phyloP scores from a whole-genome alignment of 2,329 filamentous ascomycete genomes.

The Graphiopsis chlorocephala region DNA sequence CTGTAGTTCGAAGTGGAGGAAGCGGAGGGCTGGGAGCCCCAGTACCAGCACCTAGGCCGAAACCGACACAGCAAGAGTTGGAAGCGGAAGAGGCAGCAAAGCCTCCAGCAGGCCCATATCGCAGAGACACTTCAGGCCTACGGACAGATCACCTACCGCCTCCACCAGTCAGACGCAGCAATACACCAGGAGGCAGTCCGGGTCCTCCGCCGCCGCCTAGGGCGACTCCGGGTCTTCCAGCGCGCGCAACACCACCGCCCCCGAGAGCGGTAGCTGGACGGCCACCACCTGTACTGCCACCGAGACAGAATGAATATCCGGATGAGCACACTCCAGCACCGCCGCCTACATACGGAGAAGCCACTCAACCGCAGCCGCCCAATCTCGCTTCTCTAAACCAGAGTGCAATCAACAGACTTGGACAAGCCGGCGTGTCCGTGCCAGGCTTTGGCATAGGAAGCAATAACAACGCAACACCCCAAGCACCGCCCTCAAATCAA shows the following conservation, averaged over 20 bases:
- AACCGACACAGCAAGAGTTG: conserved; percentile 32
- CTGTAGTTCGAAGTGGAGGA: background rate
- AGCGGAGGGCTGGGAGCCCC: conserved; percentile 43
- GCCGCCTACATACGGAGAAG: conserved; percentile 50
- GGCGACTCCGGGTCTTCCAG: conserved; percentile 19
- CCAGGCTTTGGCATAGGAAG: conserved; percentile 71
- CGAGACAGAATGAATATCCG: conserved; percentile 58
- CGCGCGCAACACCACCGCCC: conserved; percentile 3
- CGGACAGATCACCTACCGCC: conserved; percentile 67
- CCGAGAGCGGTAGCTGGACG: conserved; percentile 11
- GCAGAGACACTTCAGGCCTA: conserved; percentile 67
- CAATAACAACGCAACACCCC: conserved; percentile 27
- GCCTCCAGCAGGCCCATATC: conserved; percentile 62
- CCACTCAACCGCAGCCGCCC: conserved; percentile 28
- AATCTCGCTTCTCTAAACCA: conserved; percentile 47
- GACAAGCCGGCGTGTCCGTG: conserved; percentile 73
- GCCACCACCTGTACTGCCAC: conserved; percentile 67
- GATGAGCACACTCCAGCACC: conserved; percentile 45
- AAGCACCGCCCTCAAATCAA: conserved; percentile 22
- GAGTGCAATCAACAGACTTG: conserved; percentile 64
- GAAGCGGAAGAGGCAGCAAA: conserved; percentile 36
- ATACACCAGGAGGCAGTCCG: conserved; percentile 24
- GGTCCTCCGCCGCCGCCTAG: conserved; percentile 45
- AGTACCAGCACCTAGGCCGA: conserved; percentile 35
- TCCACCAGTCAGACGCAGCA: conserved; percentile 59